Evolutionary conservation across 129 eudicot genomes (phyloP).

Genomic region (Artemisia annua): DNA sequence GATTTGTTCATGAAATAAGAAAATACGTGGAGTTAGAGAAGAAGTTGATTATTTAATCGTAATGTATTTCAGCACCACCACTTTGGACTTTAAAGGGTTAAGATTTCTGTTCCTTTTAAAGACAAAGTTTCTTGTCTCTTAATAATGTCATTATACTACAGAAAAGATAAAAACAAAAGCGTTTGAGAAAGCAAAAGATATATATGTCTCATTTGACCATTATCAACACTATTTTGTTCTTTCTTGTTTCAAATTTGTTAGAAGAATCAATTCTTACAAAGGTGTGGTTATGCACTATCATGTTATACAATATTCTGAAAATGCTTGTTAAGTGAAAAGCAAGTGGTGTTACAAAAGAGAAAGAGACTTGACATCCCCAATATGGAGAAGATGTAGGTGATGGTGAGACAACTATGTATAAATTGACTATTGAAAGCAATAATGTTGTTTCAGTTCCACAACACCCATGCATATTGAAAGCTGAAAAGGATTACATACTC

Average conservation of each 20-base stretch:
- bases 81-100: slow-evolving; percentile 15
- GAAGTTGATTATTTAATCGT: slow-evolving; percentile 14
- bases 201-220: slow-evolving; percentile 24
- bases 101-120: slow-evolving; percentile 22
- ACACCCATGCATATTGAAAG: slow-evolving; percentile 33
- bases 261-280: background rate
- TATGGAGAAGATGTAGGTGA: slow-evolving; percentile 4
- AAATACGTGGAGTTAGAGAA: background rate
- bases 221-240: background rate
- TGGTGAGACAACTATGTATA: slow-evolving; percentile 5
- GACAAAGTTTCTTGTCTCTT: background rate
- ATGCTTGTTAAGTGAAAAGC: too few relatives aligned
- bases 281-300: background rate
- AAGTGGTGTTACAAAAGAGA: background rate
- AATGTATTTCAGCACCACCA: slow-evolving; percentile 28
- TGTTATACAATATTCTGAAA: background rate
- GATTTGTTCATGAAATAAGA: background rate
- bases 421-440: slow-evolving; percentile 10
- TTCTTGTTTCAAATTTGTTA: background rate
- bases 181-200: slow-evolving; percentile 24
- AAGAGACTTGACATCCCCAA: slow-evolving; percentile 16
- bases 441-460: slow-evolving; percentile 27
- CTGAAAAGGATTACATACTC: slow-evolving; percentile 23
- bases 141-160: slow-evolving; percentile 16
- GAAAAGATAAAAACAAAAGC: slow-evolving; percentile 17